Base-by-base conservation (phyloP, 768 basidiomycete species). In the Cubamyces lactineus region DNA sequence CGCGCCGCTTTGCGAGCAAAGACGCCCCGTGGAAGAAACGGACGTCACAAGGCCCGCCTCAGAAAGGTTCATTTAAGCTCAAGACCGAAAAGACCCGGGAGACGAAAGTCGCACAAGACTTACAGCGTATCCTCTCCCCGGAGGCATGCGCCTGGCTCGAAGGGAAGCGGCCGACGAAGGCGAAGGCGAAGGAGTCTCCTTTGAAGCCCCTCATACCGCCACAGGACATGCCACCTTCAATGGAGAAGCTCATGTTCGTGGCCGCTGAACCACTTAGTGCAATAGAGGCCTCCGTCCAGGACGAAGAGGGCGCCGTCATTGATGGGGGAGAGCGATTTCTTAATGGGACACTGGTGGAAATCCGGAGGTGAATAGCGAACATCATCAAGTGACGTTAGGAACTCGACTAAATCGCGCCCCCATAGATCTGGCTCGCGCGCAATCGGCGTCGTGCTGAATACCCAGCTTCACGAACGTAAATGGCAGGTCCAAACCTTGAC, bases 301-400 rank as follows among this genome's bases (percentile, higher is more conserved):
- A 11, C 40, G 57, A 63, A 9, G 45, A 13, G 9, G 57, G 52
- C 19, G 42, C 21, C 39, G 11, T 48, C 41, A 39, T 9, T 11
- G 62, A 38, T 11, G 23, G 21, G 3, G 17, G 23, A n/a, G 24
- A 66, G 49, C 70, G 50, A 41, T 57, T 77, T 26, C 69, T 72
- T 34, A 53, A 73, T 0, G 79, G 79, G 3, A 57, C 70, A 5
- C 58, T 74, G 11, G 65, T 76, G 16, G 74, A 74, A 53, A 43
- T 74, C 30, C 71, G 73, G 16, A 69, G 71, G 74, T 73, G 52
- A 53, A 70, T 58, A 17, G 16, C 2, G 5, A 17, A 9, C 17
- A 16, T 9, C 9, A 6, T 15, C 17, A 15, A 15, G 9, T n/a
- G 46, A 21, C 46, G 7, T 13, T 49, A 23, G 4, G 5, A 21